Evolutionary conservation across 2,329 filamentous ascomycete genomes (phyloP), one percentile per base, ranked within the genome.

Genomic region (Apiospora hydei): DNA sequence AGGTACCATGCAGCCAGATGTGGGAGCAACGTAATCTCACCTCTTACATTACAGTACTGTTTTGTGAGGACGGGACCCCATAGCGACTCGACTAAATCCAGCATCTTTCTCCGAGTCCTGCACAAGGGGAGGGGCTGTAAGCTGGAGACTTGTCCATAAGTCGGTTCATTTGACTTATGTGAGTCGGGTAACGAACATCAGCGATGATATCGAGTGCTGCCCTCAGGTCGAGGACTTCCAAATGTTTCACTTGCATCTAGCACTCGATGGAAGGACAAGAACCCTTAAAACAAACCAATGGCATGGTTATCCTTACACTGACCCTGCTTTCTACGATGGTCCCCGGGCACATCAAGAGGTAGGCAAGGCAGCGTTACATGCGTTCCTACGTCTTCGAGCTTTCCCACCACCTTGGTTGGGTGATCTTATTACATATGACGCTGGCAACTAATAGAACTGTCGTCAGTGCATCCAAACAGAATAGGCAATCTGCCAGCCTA

Each of bases 1-100:
- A 64, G 57, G 57, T 64, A 64, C 57, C 53, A 61, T 61, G 53
- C 53, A 61, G 18, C 30, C 53, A 38, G 57, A 64, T 38, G 57
- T 41, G 57, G 21, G 57, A 64, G 57, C 57, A 64, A 64, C 57
- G 57, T 11, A 64, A 64, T 64, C 57, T 64, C 57, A 64, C 57
- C n/a, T 41, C 16, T 64, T 64, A 64, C 30, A 64, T 64, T 64
- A 24, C 57, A 64, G 57, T 64, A 64, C 57, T 64, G 57, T 64
- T 41, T 30, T 10, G 46, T 49, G 57, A n/a, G 34, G 16, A 64
- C 57, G n/a, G 30, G 57, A 41, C 57, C 57, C 57, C 57, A 41
- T 38, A 64, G 57, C 34, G 34, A 41, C 34, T 64, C 34, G 57
- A 64, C 34, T 64, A 21, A 64, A 41, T 41, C 30, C 57, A 38